These are phyloP conservation scores for Hypoxylon sp. DNA, from an alignment of 2,329 filamentous ascomycete species.

Conservation along the genomic window DNA sequence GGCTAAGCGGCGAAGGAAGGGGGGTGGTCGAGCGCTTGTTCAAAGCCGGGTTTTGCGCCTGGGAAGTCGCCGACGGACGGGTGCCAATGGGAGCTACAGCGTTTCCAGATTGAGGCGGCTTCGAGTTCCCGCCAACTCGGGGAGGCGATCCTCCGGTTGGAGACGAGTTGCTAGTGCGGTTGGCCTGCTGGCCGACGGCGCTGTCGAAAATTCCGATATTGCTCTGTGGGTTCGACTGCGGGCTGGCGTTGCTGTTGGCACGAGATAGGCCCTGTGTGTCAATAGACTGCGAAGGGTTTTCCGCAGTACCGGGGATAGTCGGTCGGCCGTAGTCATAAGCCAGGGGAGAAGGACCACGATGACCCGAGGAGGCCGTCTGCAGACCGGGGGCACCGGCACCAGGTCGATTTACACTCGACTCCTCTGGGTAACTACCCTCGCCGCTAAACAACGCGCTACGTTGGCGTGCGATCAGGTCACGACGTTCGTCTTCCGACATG, in stretches of 20 bases:
- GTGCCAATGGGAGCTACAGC: constrained; percentile 94
- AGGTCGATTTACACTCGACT: constrained; percentile 68
- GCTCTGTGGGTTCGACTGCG: constrained; percentile 70
- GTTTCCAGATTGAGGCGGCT: constrained; percentile 63
- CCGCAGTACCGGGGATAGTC: constrained; percentile 51
- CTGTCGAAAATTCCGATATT: constrained; percentile 70
- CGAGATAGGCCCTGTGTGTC: constrained; percentile 67
- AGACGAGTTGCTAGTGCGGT: constrained; percentile 85
- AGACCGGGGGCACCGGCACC: constrained; percentile 74
- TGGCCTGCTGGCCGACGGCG: constrained; percentile 69
- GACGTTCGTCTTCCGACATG: constrained; percentile 95
- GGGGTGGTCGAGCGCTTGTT: constrained; percentile 90
- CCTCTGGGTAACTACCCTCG: constrained; percentile 71
- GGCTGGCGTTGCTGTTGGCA: constrained; percentile 86
- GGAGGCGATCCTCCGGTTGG: constrained; percentile 81
- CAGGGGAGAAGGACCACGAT: constrained; percentile 81
- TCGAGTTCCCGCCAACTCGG: constrained; percentile 67
- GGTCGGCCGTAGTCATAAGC: constrained; percentile 71
- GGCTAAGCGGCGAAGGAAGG: constrained; percentile 85
- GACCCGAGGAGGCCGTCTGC: constrained; percentile 67
- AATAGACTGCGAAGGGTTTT: constrained; percentile 56
- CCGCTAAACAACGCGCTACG: constrained; percentile 94
- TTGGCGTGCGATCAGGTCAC: constrained; percentile 94
- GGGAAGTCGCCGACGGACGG: constrained; percentile 70
- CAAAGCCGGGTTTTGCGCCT: constrained; percentile 65